These are phyloP conservation scores for Endothia cerciana DNA, from an alignment of 2,329 filamentous ascomycete species.

Conservation along the genomic window DNA sequence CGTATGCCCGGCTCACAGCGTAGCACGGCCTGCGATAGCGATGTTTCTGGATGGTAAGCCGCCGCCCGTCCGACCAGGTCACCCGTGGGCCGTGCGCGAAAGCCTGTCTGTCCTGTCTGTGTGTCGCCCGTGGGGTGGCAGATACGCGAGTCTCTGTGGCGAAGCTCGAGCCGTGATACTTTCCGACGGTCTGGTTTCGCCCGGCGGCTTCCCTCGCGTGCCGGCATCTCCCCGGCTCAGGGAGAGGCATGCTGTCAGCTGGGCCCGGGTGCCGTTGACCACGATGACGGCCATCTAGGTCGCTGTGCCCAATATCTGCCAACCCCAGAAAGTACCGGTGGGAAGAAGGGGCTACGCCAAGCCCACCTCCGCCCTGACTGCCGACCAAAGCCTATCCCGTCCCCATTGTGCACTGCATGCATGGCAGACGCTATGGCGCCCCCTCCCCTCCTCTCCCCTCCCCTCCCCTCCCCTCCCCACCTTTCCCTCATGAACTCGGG, in stretches of 20 bases:
- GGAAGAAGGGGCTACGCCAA: neutral
- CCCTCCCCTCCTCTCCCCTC: conserved; percentile 10
- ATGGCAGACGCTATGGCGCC: neutral
- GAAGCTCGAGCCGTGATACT: neutral
- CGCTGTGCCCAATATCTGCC: neutral
- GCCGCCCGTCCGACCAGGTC: neutral
- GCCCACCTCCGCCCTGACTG: too few relatives aligned
- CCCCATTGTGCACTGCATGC: too few relatives aligned
- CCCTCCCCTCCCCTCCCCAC: too few relatives aligned
- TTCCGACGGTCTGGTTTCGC: neutral
- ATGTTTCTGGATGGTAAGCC: neutral
- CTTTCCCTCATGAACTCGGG: neutral
- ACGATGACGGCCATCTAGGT: neutral
- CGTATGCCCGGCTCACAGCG: neutral
- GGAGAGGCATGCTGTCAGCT: neutral
- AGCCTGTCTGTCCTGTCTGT: neutral
- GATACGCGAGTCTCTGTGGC: too few relatives aligned
- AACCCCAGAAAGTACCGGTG: neutral
- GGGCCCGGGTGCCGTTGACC: neutral
- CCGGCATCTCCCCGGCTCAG: neutral
- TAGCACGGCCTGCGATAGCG: neutral
- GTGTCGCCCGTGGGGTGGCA: neutral
- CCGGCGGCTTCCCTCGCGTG: neutral
- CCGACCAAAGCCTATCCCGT: too few relatives aligned
- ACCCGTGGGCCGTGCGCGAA: neutral